Percentiles rank a stretch among this genome's conserved stretches.
phyloP scores from a whole-genome alignment of 768 basidiomycete species.

The Suillus fuscotomentosus region DNA sequence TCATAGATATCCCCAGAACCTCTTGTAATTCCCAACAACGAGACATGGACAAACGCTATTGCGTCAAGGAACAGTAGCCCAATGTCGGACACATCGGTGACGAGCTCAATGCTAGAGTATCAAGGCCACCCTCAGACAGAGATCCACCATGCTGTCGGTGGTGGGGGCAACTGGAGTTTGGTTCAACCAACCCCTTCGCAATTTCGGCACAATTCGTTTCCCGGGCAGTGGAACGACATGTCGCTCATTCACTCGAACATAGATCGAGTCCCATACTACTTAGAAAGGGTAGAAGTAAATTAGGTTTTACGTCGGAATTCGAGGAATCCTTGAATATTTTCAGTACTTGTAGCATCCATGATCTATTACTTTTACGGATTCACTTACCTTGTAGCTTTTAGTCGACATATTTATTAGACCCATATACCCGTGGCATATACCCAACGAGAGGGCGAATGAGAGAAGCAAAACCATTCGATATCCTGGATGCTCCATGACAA shows the following conservation, averaged over 20 bases:
- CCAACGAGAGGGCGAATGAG: not conserved
- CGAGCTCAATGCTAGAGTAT: not conserved
- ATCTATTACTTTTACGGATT: not conserved
- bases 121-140: not conserved
- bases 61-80: not conserved
- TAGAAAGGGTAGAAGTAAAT: not conserved
- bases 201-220: not conserved
- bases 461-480: not conserved
- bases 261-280: not conserved
- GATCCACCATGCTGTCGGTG: not conserved
- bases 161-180: not conserved
- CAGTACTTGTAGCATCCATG: not conserved
- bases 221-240: not conserved
- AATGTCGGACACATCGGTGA: not conserved
- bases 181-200: not conserved
- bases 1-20: not conserved
- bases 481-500: not conserved
- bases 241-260: not conserved
- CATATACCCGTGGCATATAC: not conserved
- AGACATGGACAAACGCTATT: slow-evolving; percentile 1
- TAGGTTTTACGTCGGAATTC: not conserved
- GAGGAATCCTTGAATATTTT: not conserved
- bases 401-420: not conserved
- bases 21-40: not conserved
- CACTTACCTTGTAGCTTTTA: not conserved